Percentiles rank a stretch among this genome's conserved stretches.
These are phyloP conservation scores for Elymus sibiricus DNA, from an alignment of 176 grass and related monocot genomes.

Conservation along the genomic window DNA sequence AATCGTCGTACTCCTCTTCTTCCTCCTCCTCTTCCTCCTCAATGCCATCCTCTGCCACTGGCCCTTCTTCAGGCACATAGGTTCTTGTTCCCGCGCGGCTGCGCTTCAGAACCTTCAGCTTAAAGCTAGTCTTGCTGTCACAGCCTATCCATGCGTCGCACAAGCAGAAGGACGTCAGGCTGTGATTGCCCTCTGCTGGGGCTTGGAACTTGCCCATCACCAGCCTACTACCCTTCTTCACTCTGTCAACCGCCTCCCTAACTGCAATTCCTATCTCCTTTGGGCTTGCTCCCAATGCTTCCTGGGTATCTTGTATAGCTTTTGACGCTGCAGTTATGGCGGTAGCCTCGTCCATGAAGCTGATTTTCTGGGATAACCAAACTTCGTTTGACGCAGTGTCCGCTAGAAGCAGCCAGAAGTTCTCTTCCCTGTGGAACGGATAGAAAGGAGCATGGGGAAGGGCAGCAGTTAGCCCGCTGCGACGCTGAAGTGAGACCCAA, in stretches of 20 bases:
- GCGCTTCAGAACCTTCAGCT: slow-evolving; percentile 82
- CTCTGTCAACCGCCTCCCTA: slow-evolving; percentile 78
- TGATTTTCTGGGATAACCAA: slow-evolving; percentile 94
- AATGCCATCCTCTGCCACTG: slow-evolving; percentile 61
- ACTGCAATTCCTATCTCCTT: slow-evolving; percentile 71
- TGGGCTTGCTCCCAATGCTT: slow-evolving; percentile 59
- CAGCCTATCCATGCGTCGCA: slow-evolving; percentile 84
- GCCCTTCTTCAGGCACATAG: slow-evolving; percentile 66
- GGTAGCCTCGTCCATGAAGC: slow-evolving; percentile 81
- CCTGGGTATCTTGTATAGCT: slow-evolving; percentile 87
- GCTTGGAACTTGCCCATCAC: slow-evolving; percentile 97
- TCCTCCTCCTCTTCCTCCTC: slow-evolving; percentile 98
- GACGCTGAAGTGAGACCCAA: slow-evolving; percentile 78
- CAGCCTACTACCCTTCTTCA: slow-evolving; percentile 82
- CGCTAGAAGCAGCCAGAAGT: slow-evolving; percentile 93
- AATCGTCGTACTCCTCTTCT: slow-evolving; percentile 92
- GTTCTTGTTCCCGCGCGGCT: slow-evolving; percentile 71
- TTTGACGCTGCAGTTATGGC: slow-evolving; percentile 89
- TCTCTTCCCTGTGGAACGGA: slow-evolving; percentile 95
- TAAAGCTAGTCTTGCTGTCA: slow-evolving; percentile 82
- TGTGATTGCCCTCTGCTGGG: slow-evolving; percentile 75
- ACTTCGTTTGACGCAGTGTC: slow-evolving; percentile 68
- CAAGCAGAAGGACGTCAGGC: slow-evolving; percentile 67
- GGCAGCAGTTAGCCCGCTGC: slow-evolving; percentile 76
- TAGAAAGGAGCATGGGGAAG: slow-evolving; percentile 77